These are phyloP conservation scores for Stephania yunnanensis DNA, from an alignment of 164 flowering plant species.

Conservation along the genomic window DNA sequence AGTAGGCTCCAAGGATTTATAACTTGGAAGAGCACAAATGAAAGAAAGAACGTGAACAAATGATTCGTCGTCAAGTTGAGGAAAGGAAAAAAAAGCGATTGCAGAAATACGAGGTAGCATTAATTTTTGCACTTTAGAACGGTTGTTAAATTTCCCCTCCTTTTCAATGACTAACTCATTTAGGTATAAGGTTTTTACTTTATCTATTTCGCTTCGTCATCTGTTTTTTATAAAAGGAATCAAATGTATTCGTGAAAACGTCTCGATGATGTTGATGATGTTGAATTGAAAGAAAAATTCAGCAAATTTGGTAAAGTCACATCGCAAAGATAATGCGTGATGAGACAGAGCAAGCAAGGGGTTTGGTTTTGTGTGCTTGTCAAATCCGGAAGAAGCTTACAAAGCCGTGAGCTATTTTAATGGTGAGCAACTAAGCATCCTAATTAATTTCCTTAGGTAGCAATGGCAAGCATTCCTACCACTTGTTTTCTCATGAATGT, in stretches of 20 bases:
- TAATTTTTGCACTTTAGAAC: neutral
- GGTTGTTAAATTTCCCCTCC: neutral
- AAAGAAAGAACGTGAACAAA: slow-evolving; percentile 34
- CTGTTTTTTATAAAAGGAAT: neutral
- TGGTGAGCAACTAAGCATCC: neutral
- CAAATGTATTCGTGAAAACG: slow-evolving; percentile 39
- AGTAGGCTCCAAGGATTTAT: slow-evolving; percentile 36
- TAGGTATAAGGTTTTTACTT: neutral
- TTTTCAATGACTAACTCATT: neutral
- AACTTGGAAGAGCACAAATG: slow-evolving; percentile 40
- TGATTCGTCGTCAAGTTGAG: slow-evolving; percentile 9
- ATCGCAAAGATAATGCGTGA: slow-evolving; percentile 6
- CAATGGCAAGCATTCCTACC: neutral
- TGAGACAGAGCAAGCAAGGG: slow-evolving; percentile 6
- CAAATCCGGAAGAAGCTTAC: slow-evolving; percentile 6
- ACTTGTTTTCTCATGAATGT: neutral
- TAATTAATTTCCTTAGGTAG: neutral
- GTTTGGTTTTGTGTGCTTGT: slow-evolving; percentile 13
- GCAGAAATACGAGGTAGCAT: slow-evolving; percentile 13
- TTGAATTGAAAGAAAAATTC: slow-evolving; percentile 23
- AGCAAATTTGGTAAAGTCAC: slow-evolving; percentile 17
- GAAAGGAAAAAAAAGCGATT: neutral
- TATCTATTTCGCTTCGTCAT: neutral
- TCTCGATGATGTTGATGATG: slow-evolving; percentile 26
- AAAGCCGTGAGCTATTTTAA: slow-evolving; percentile 5